Evolutionary conservation across 2,329 filamentous ascomycete genomes (phyloP).

Genomic region (Cyanodermella asteris): DNA sequence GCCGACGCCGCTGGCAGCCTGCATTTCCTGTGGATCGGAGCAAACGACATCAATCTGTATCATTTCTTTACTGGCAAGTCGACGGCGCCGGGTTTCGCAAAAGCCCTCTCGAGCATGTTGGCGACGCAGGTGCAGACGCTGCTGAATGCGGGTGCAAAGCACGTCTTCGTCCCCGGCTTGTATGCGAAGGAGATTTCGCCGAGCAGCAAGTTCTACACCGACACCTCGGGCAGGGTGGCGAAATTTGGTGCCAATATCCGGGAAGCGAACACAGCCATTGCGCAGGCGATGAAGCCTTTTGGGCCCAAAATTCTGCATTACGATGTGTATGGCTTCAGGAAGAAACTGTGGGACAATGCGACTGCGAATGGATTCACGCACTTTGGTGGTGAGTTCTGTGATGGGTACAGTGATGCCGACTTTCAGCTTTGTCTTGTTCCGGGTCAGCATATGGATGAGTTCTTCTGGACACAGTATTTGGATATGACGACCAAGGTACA

Average conservation of each 20-base stretch:
- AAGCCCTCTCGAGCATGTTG: too few relatives aligned
- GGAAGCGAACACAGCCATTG: constrained; percentile 1
- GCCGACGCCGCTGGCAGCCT: too few relatives aligned
- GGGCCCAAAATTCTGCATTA: constrained; percentile 1
- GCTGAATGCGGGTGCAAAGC: constrained; percentile 1
- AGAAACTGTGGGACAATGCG: constrained; percentile 1
- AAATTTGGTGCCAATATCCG: not conserved
- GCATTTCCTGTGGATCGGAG: constrained; percentile 2
- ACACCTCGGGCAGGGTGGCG: not conserved
- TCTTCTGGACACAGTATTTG: constrained; percentile 3
- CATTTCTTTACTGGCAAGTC: not conserved
- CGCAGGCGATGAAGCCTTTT: not conserved
- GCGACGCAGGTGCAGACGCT: not conserved
- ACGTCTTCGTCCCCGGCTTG: constrained; percentile 1
- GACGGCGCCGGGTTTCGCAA: too few relatives aligned
- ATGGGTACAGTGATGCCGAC: too few relatives aligned
- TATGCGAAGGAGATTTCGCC: constrained; percentile 1
- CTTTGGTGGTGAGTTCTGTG: too few relatives aligned
- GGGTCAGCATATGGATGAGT: constrained; percentile 1
- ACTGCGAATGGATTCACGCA: not conserved
- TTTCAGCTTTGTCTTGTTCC: too few relatives aligned
- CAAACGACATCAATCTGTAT: constrained; percentile 1
- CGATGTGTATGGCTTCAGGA: constrained; percentile 1
- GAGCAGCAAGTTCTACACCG: not conserved
- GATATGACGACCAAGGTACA: constrained; percentile 1